These are phyloP conservation scores for Entomophthora muscae DNA, from an alignment of 371 early-diverging fungal genomes.

Conservation along the genomic window DNA sequence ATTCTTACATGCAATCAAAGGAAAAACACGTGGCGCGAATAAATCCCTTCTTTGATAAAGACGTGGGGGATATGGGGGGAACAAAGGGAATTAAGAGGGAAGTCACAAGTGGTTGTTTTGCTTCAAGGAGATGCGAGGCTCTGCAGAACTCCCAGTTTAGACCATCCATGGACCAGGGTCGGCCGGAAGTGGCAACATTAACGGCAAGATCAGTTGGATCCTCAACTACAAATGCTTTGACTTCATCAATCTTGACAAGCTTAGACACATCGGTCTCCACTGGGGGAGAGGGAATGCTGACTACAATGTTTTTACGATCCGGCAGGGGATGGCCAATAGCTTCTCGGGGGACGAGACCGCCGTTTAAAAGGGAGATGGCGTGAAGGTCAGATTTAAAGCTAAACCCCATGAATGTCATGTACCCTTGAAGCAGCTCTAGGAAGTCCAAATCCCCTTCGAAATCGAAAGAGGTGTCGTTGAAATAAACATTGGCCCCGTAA, in stretches of 20 bases:
- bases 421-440: background rate
- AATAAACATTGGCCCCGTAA: background rate
- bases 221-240: background rate
- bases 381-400: background rate
- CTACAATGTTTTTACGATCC: background rate
- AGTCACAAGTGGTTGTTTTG: background rate
- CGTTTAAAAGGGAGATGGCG: background rate
- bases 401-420: background rate
- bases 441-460: background rate
- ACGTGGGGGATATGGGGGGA: background rate
- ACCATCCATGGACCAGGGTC: background rate
- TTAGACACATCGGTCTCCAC: background rate
- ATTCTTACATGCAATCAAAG: too few species aligned
- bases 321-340: background rate
- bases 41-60: background rate
- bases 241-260: background rate
- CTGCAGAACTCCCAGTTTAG: background rate
- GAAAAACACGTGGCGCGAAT: too few species aligned
- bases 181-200: constrained; percentile 1
- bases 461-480: background rate
- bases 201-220: background rate
- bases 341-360: background rate
- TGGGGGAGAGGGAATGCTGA: background rate
- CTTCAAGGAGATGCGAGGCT: background rate
- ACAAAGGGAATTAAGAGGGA: background rate